phyloP scores from a whole-genome alignment of 208 protist genomes.

The Acanthamoeba healyi region DNA sequence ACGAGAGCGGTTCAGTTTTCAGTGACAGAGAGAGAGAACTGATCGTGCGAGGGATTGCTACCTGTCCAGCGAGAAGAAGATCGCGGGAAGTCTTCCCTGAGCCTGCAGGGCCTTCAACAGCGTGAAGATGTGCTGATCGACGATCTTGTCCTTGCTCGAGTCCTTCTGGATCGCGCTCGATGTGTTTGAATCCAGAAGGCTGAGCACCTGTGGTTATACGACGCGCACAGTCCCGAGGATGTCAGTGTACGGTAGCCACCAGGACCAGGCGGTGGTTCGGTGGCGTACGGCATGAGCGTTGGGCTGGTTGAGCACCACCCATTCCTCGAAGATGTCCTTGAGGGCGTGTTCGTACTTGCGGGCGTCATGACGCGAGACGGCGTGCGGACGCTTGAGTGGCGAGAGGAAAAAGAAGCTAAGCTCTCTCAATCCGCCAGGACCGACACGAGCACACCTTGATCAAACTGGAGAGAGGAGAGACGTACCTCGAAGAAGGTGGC shows the following conservation, averaged over 20 bases:
- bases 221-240: neutral
- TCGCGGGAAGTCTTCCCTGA: neutral
- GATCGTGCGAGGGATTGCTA: too few species aligned
- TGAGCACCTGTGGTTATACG: neutral
- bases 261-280: neutral
- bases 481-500: slow-evolving; percentile 5
- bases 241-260: too few species aligned
- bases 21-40: too few species aligned
- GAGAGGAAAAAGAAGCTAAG: neutral
- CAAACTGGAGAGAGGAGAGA: too few species aligned
- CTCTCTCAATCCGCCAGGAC: too few species aligned
- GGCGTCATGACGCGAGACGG: neutral
- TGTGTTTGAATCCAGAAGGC: neutral
- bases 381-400: neutral
- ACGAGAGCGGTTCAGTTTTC: too few species aligned
- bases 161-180: too few species aligned
- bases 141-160: neutral
- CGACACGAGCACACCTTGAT: too few species aligned
- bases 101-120: neutral
- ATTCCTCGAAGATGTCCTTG: neutral
- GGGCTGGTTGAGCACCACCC: neutral
- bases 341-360: slow-evolving; percentile 1
- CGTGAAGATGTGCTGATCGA: neutral
- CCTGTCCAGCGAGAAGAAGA: slow-evolving; percentile 59
- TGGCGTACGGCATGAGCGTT: neutral